Base-by-base conservation (phyloP, 2,329 filamentous ascomycete genomes). In the Dactylellina parvicollis region DNA sequence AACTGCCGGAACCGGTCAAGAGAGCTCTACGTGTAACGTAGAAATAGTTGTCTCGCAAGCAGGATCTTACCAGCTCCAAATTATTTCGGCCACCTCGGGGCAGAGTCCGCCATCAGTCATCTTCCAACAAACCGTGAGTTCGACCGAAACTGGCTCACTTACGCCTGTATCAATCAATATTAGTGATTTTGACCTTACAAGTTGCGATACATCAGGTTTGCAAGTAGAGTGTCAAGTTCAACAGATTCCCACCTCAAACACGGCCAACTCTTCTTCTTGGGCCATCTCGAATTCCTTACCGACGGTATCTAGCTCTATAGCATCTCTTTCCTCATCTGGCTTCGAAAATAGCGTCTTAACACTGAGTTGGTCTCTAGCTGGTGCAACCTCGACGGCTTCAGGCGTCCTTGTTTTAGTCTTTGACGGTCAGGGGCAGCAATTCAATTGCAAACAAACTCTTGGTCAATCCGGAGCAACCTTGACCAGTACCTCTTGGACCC, bases 261-360 rank as follows among this genome's bases (percentile, higher is more conserved):
- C 10, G 10, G 12, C 12, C 42, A 47, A 47, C 42, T 24, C 42
- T 22, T 47, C 42, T 47, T 24, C 42, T 47, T 47, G 42, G 42
- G 42, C 42, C 18, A 47, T 47, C 42, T 47, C 42, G 18, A 47
- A 24, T 24, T 47, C 38, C 38, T 42, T 42, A 42, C 42, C 18
- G 42, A 20, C 42, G 18, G 42, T 24, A 47, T 47, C 12, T 24
- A 24, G 10, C 18, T 47, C 42, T 22, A 47, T 47, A 47, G 18
- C 10, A 22, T 22, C 12, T 47, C 12, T 47, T 47, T 47, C 10
- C 42, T 47, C 42, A 24, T 47, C 42, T 47, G 12, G 10, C 18
- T 47, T 47, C 42, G 42, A 24, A 47, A 16, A 47, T 16, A 47
- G 42, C 18, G 42, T 47, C 42, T 42, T 42, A 42, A 47, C 42